phyloP scores from a whole-genome alignment of 73 alveolate genomes.

The Stentor roeselii region DNA sequence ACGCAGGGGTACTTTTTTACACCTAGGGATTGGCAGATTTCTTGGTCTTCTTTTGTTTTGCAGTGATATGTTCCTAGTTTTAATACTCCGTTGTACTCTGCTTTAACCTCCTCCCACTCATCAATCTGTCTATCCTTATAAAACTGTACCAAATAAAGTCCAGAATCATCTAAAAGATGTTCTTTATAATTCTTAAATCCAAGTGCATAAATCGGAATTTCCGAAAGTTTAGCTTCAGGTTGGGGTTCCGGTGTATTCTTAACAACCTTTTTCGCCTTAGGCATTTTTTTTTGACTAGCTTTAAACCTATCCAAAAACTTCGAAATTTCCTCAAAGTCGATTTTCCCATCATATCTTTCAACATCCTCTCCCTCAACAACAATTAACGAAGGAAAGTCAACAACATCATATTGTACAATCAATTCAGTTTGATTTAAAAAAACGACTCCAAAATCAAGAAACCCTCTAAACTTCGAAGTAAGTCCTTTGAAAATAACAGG shows the following conservation, averaged over 20 bases:
- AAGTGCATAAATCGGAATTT: background rate
- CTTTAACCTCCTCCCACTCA: slow-evolving; percentile 24
- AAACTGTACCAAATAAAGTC: slow-evolving; percentile 9
- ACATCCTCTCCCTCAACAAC: background rate
- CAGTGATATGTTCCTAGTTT: background rate
- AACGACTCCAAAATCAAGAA: background rate
- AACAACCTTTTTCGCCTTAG: background rate
- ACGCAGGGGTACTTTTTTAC: slow-evolving; percentile 4
- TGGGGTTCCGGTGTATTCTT: background rate
- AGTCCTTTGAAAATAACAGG: slow-evolving; percentile 18
- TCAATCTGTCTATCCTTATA: background rate
- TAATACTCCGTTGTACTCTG: slow-evolving; percentile 2
- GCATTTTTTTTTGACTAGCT: background rate
- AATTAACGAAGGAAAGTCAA: background rate
- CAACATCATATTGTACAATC: background rate
- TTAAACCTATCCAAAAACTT: background rate
- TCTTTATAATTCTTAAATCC: background rate
- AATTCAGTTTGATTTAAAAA: background rate
- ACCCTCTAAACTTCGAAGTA: slow-evolving; percentile 12
- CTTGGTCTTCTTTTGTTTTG: background rate
- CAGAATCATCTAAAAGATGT: background rate
- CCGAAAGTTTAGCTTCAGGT: background rate
- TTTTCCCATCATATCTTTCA: slow-evolving; percentile 9
- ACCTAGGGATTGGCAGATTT: background rate
- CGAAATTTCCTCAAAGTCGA: slow-evolving; percentile 6